Evolutionary conservation across 176 grass and related monocot genomes (phyloP), one percentile per base, ranked within the genome.

Genomic region (Aegilops bicornis): DNA sequence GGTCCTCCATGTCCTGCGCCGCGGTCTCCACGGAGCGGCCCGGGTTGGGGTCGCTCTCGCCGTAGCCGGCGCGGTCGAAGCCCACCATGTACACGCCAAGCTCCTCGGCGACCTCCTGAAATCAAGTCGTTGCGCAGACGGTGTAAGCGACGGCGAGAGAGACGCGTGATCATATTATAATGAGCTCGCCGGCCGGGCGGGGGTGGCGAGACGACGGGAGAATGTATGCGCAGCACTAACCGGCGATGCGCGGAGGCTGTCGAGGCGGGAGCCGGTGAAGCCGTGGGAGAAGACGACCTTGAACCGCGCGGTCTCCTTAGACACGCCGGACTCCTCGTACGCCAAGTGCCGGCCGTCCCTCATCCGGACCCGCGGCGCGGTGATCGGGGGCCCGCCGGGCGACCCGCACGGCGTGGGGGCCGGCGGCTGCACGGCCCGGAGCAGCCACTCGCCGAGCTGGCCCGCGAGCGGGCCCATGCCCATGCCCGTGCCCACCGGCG

Each of bases 81-180:
- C 85, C 93, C n/a, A 95, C 93, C 88, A 92, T 95, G 88, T 92
- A 95, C 43, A 95, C 90, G 80, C 93, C 93, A 13, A 92, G 59
- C 73, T 90, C 88, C 63, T 92, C 88, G 3, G 87, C 83, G 40
- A 92, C 6, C 59, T 95, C 90, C 92, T 94, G 92, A 14, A 54
- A 71, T 52, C 48, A 52, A 52, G 32, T 65, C 27, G 25, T 63
- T 30, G 77, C 6, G 31, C 67, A 19, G 27, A 67, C 27, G 48
- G 15, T 17, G 48, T 52, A 15, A 52, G 48, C 48, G 48, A 52
- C 48, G 48, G 48, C 48, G 48, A 52, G 48, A 52, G 48, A 52
- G 48, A 52, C 48, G 48, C 48, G 48, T 17, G 48, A 52, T 52
- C 48, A 17, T 52, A 52, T 17, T 52, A 52, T 17, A 52, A 52